Evolutionary conservation across 176 grass and related monocot genomes (phyloP).

Genomic region (Cenchrus purpureus): DNA sequence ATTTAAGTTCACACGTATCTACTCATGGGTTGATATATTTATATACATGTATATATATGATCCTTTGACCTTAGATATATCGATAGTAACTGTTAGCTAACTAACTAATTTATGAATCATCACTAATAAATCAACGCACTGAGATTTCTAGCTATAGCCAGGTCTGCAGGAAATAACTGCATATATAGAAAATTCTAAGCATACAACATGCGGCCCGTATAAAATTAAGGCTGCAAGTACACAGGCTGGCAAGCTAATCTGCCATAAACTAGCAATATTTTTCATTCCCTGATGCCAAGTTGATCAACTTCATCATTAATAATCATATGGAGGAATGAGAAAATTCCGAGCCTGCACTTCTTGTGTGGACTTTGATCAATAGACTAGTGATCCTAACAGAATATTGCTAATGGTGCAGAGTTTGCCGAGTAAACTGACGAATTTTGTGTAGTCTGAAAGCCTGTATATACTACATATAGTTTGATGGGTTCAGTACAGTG

Average conservation of each 20-base stretch:
- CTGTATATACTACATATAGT: slow-evolving; percentile 4
- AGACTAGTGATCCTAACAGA: neutral
- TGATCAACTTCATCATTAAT: neutral
- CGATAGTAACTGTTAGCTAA: slow-evolving; percentile 22
- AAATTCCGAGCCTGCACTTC: slow-evolving; percentile 42
- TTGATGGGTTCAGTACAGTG: neutral
- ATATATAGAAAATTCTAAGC: slow-evolving; percentile 5
- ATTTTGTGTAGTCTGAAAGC: slow-evolving; percentile 11
- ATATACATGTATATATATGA: neutral
- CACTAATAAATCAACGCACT: neutral
- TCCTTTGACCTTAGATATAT: slow-evolving; percentile 23
- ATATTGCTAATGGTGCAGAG: neutral
- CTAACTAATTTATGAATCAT: neutral
- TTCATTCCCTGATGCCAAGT: slow-evolving; percentile 43
- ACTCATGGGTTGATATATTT: neutral
- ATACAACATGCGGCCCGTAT: slow-evolving; percentile 23
- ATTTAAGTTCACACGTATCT: slow-evolving; percentile 37
- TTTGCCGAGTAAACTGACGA: slow-evolving; percentile 30
- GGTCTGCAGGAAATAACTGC: neutral
- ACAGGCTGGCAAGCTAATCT: slow-evolving; percentile 4
- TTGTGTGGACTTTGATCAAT: slow-evolving; percentile 2
- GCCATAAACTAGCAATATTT: slow-evolving; percentile 23
- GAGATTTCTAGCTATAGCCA: neutral
- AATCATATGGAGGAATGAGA: slow-evolving; percentile 2
- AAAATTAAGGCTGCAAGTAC: slow-evolving; percentile 25